Conservation (phyloP, 2,329 filamentous ascomycete genomes). For the Epichloe sp. region DNA sequence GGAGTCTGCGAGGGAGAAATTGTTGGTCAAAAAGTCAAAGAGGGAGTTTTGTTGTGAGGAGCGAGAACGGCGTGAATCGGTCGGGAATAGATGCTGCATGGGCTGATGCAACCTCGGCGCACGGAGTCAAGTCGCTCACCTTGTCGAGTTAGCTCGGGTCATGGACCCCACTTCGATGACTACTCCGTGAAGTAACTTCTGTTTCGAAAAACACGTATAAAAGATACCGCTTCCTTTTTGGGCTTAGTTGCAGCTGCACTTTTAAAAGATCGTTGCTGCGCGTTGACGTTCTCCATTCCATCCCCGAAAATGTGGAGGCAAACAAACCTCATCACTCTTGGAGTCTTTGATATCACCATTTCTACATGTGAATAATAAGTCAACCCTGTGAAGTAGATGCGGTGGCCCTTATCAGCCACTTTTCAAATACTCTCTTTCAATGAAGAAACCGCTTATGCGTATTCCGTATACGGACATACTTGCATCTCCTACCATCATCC, state of each 20-base stretch:
- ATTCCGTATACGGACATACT: conserved; percentile 85
- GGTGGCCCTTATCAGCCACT: background rate
- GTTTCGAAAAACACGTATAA: no score
- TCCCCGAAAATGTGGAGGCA: no score
- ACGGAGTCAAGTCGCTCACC: background rate
- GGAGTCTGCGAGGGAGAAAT: background rate
- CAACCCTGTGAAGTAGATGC: background rate
- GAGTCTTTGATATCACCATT: background rate
- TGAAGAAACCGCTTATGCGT: conserved; percentile 64
- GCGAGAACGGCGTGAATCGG: conserved; percentile 1
- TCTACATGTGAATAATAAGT: background rate
- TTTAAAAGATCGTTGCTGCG: no score
- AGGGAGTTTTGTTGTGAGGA: background rate
- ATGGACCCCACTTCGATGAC: no score
- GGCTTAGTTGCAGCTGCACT: no score
- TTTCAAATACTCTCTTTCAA: conserved; percentile 16
- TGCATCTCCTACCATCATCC: conserved; percentile 61
- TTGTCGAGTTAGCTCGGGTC: background rate
- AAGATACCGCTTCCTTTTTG: background rate
- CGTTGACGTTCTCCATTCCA: no score
- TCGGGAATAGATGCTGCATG: conserved; percentile 1
- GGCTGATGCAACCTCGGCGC: background rate
- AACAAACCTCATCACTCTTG: no score
- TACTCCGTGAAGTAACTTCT: no score
- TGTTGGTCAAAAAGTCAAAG: background rate